Percentiles rank a stretch among this genome's conserved stretches.
These are phyloP conservation scores for Tritrichomonas foetus DNA, from an alignment of 208 protist genomes.

Conservation along the genomic window DNA sequence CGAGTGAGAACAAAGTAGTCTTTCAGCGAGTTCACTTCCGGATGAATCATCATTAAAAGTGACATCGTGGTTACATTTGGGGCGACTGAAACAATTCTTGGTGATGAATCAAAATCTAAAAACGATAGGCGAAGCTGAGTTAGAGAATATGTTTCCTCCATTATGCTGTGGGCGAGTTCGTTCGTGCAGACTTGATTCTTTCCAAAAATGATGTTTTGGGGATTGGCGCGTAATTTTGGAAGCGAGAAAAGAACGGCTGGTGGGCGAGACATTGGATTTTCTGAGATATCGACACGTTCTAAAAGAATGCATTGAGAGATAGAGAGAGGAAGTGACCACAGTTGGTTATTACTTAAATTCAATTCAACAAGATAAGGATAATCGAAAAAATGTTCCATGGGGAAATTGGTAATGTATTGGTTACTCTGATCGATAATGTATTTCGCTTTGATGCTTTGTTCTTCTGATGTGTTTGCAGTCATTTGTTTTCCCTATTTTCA, in stretches of 20 bases:
- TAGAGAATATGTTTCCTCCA: neutral
- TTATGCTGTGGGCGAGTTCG: neutral
- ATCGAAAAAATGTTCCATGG: neutral
- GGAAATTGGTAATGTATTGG: too few species aligned
- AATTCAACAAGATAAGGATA: neutral
- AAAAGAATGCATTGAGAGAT: conserved; percentile 24
- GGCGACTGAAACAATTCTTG: neutral
- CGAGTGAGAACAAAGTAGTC: neutral
- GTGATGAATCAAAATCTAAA: neutral
- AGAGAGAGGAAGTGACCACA: neutral
- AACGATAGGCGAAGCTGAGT: neutral
- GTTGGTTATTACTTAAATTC: neutral
- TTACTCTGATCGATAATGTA: too few species aligned
- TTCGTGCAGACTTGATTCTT: neutral
- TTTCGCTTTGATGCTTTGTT: too few species aligned
- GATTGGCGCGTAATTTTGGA: neutral
- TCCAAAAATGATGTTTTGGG: conserved; percentile 9
- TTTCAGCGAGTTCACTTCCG: neutral
- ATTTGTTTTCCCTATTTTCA: too few species aligned
- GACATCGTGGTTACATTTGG: neutral
- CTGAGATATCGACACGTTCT: neutral
- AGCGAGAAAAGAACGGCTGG: neutral
- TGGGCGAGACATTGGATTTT: neutral
- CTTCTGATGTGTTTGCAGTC: too few species aligned
- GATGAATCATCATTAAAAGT: neutral